Conservation (phyloP, 1,284 basidiomycete genomes). For the Papiliotrema laurentii region DNA sequence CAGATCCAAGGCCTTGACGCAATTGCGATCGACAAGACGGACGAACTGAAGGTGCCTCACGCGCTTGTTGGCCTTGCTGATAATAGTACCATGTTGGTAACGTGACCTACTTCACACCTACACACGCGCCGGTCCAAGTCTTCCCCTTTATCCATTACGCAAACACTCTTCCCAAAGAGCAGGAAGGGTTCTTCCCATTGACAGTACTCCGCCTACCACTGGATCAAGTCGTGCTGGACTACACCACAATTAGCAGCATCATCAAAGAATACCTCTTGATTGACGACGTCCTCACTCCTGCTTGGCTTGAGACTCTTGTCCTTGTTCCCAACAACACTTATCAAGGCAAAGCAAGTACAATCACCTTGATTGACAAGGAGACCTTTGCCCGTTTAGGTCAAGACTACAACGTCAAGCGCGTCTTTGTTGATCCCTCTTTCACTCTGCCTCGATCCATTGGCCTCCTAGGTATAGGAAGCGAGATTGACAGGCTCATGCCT, state of each 20-base stretch:
- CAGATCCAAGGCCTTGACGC: background rate
- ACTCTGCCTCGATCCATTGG: background rate
- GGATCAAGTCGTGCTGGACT: background rate
- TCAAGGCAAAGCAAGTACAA: background rate
- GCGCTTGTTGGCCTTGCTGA: background rate
- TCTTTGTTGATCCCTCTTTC: background rate
- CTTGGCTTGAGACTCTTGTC: constrained; percentile 1
- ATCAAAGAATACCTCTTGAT: background rate
- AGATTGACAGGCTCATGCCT: background rate
- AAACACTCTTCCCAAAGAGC: background rate
- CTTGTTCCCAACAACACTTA: background rate
- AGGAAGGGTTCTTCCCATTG: background rate
- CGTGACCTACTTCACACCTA: background rate
- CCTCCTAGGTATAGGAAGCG: background rate
- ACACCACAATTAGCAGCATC: too few species aligned
- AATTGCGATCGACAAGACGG: background rate
- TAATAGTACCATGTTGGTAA: background rate
- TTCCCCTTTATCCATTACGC: background rate
- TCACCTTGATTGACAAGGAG: background rate
- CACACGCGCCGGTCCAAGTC: background rate
- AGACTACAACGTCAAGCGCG: background rate
- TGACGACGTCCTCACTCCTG: background rate
- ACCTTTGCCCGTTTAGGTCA: background rate
- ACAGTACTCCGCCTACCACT: background rate
- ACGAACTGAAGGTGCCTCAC: background rate